A percentile compares a stretch with the other conserved stretches of the same genome.
phyloP scores from a whole-genome alignment of 805 yeast genomes.

The Huiozyma naganishii region DNA sequence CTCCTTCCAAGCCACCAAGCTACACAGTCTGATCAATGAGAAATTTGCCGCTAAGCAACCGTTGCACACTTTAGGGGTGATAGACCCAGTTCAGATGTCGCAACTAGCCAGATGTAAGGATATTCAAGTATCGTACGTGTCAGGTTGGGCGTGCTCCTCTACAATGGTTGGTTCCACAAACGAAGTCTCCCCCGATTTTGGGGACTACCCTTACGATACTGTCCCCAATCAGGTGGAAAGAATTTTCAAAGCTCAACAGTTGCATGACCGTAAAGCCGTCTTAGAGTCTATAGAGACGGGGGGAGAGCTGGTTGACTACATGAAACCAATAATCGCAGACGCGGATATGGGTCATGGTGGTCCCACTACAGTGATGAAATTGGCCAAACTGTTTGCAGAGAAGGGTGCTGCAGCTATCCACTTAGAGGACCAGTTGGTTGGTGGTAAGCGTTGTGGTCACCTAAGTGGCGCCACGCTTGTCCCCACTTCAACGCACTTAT shows the following conservation, averaged over 20 bases:
- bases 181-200: constrained; percentile 57
- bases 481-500: constrained; percentile 45
- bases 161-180: constrained; percentile 44
- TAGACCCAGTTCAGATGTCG: constrained; percentile 54
- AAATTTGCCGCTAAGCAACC: constrained; percentile 35
- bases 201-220: constrained; percentile 60
- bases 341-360: constrained; percentile 64
- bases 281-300: constrained; percentile 23
- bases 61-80: constrained; percentile 47
- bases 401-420: constrained; percentile 59
- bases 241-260: constrained; percentile 44
- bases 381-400: constrained; percentile 57
- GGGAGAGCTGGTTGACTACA: constrained; percentile 33
- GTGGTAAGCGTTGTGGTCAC: constrained; percentile 59
- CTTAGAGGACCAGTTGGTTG: constrained; percentile 53
- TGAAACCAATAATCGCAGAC: constrained; percentile 55
- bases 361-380: constrained; percentile 48
- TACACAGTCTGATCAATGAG: constrained; percentile 35
- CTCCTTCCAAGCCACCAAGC: constrained; percentile 42
- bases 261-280: constrained; percentile 44
- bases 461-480: constrained; percentile 51
- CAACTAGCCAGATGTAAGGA: constrained; percentile 38
- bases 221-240: constrained; percentile 59
- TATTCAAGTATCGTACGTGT: constrained; percentile 43
- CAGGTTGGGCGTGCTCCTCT: constrained; percentile 55